Evolutionary conservation across 495 filamentous ascomycete species (phyloP), one percentile per base, ranked within the genome.

Genomic region (Lepidopterella palustris): DNA sequence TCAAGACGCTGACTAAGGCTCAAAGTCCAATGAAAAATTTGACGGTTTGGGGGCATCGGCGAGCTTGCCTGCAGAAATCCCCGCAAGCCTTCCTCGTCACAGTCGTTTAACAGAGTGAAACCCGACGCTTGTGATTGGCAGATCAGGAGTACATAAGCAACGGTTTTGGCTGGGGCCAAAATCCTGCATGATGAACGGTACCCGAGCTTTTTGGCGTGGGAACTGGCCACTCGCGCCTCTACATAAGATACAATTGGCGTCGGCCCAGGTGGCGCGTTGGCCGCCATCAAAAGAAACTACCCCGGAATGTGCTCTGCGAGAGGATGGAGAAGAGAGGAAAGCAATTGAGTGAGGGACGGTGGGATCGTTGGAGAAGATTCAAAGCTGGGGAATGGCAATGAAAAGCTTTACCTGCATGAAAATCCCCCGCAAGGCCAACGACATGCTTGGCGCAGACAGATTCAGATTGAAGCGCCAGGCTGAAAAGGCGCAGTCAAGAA

Each of bases 181-280:
- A 42, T 39, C 35, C 53, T 58, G 62, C 42, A 27, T 57, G 53
- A 57, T 31, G 57, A 42, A 48, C 59, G 48, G 11, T 8, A 39
- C 55, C 39, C 29, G 54, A 56, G 62, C 57, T 47, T 64, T 55
- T 58, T 57, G 50, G 54, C 42, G 54, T 29, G 57, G 26, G 29
- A 51, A 32, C 60, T 45, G 21, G 26, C 40, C 24, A 21, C 49
- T 32, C 28, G 29, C 42, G 59, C 13, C 25, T 20, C n/a, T 55
- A 55, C 58, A 65, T 61, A 65, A 65, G 58, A 55, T 9, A n/a
- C n/a, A n/a, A n/a, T 56, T 55, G 61, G 53, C 55, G 57, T 51
- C 48, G 52, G 51, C 32, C 10, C 51, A 15, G 4, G n/a, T n/a
- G 9, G 29, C 25, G 53, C 49, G 47, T 27, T 42, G 35, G 35